phyloP scores from a whole-genome alignment of 768 basidiomycete genomes.

The Mycena chlorophos region DNA sequence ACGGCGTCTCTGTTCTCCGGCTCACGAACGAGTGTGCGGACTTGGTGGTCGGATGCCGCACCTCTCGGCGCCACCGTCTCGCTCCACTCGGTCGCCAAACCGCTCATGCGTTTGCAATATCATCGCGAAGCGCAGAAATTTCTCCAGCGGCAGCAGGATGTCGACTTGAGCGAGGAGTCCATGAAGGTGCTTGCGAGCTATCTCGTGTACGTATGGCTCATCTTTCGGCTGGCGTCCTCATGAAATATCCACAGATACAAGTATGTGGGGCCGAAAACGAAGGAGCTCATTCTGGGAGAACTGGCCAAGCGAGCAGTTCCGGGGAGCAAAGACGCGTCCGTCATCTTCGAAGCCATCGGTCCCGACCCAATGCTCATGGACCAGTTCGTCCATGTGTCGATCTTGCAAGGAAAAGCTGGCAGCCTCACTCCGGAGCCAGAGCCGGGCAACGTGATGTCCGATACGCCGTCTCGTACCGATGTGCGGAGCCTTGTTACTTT shows the following conservation, averaged over 20 bases:
- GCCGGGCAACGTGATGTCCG: too few relatives aligned
- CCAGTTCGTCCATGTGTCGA: too few relatives aligned
- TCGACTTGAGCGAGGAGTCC: background rate
- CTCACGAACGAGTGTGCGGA: background rate
- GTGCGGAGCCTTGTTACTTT: too few relatives aligned
- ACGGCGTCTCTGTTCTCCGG: background rate
- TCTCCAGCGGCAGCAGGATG: background rate
- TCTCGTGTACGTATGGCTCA: background rate
- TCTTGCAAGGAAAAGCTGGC: too few relatives aligned
- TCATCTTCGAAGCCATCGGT: too few relatives aligned
- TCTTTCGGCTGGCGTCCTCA: background rate
- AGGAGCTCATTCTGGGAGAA: background rate
- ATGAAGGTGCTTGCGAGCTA: background rate
- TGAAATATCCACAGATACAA: background rate
- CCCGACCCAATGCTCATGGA: too few relatives aligned
- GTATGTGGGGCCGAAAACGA: background rate
- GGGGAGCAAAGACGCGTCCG: background rate
- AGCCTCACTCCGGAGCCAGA: too few relatives aligned
- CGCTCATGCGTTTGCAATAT: background rate
- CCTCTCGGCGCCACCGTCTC: background rate
- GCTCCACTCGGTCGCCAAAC: background rate
- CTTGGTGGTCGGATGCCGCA: background rate
- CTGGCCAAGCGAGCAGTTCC: background rate
- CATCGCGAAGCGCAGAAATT: background rate
- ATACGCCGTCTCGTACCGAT: too few relatives aligned